Base-by-base conservation (phyloP, 495 filamentous ascomycete species). In the Symbiotaphrina buchneri region DNA sequence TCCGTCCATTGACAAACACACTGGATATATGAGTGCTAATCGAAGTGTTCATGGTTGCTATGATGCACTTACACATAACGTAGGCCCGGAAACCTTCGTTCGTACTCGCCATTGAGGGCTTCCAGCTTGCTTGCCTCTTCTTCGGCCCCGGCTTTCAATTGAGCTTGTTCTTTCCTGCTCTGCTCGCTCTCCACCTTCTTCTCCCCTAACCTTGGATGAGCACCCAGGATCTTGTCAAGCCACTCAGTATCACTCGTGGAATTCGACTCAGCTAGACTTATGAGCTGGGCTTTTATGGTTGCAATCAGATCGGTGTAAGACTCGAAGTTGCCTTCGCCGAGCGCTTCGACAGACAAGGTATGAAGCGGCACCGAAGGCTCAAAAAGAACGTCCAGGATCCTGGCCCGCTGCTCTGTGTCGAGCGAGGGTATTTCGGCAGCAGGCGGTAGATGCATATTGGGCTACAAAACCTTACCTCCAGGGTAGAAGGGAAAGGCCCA, bases 1-100 rank as follows among this genome's bases (percentile, higher is more conserved):
- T 55, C 38, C 82, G 62, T 13, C 83, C 82, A 53, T 92, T 82
- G 32, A 94, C 87, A 52, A 90, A 97, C 5, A 80, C 70, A 28
- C 73, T 77, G 38, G 29, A 21, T 32, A 27, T 24, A 37, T 23
- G 30, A 35, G 31, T n/a, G n/a, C n/a, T n/a, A n/a, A n/a, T n/a
- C n/a, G n/a, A n/a, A n/a, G n/a, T n/a, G n/a, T n/a, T n/a, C n/a
- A n/a, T n/a, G 10, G 14, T 21, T 13, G 11, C 13, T 21, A 26
- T 24, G 31, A 30, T 25, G 21, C 22, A 56, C 68, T 30, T 65
- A 77, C 61, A 94, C 79, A 59, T 91, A 94, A 54, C 71, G 8
- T 25, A 25, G 22, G 28, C 21, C 77, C 5, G 80, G 80, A 53
- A 90, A 97, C 27, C 41, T 60, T 23, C 52, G 55, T 51, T 94